phyloP scores from a whole-genome alignment of 345 rosid genomes.

The Lepidium aucheri region DNA sequence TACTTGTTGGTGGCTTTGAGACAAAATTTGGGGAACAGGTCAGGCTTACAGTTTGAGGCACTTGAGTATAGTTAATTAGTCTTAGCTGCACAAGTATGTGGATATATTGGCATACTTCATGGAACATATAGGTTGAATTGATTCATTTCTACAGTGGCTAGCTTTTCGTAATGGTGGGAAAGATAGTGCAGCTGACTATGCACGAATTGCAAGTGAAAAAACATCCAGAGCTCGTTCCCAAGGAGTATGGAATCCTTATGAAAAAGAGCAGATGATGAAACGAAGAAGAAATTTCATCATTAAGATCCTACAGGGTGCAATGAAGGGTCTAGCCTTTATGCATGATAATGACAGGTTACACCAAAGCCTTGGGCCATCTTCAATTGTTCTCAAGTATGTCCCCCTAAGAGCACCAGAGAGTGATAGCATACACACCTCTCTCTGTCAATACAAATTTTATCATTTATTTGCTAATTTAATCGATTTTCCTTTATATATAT shows the following conservation, averaged over 20 bases:
- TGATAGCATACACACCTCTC: not conserved
- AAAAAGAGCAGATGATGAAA: constrained; percentile 39
- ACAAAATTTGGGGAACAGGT: constrained; percentile 91
- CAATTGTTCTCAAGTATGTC: constrained; percentile 75
- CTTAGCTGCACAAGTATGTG: constrained; percentile 5
- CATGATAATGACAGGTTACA: constrained; percentile 79
- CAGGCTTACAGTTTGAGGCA: constrained; percentile 19
- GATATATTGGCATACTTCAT: constrained; percentile 1
- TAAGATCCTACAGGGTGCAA: constrained; percentile 63
- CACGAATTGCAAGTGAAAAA: constrained; percentile 56
- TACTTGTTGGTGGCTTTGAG: constrained; percentile 89
- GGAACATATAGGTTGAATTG: constrained; percentile 15
- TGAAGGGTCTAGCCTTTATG: constrained; percentile 82
- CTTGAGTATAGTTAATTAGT: constrained; percentile 1
- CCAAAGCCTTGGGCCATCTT: constrained; percentile 96
- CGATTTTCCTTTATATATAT: not conserved
- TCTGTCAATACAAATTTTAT: not conserved
- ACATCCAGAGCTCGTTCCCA: constrained; percentile 32
- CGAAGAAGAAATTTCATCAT: constrained; percentile 51
- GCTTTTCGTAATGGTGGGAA: constrained; percentile 79
- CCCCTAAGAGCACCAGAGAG: not conserved
- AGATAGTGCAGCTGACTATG: constrained; percentile 83
- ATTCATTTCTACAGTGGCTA: constrained; percentile 62
- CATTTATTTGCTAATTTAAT: constrained; percentile 6
- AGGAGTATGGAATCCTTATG: constrained; percentile 60